These are phyloP conservation scores for Amoebophrya sp. DNA, from an alignment of 169 alveolate genomes.

Conservation along the genomic window DNA sequence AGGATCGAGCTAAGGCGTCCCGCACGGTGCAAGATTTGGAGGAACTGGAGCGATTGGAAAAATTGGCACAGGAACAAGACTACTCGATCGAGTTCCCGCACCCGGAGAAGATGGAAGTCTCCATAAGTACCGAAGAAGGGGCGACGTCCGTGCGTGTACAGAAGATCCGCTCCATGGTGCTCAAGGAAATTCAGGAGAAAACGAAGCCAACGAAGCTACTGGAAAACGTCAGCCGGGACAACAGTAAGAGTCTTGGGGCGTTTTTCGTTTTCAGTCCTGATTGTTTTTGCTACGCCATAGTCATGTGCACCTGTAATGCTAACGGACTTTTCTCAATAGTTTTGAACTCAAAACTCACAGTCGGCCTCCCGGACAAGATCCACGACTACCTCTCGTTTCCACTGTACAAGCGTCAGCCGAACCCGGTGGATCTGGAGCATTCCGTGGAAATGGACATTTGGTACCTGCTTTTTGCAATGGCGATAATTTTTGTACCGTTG, in stretches of 20 bases:
- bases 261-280: no score
- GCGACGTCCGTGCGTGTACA: neutral
- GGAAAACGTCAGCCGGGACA: neutral
- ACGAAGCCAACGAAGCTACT: neutral
- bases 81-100: neutral
- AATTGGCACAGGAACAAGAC: no score
- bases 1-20: no score
- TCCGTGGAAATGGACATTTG: neutral
- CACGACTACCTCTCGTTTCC: neutral
- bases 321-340: no score
- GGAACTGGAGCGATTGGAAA: no score
- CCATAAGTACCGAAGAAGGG: neutral
- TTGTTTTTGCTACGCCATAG: no score
- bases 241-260: no score
- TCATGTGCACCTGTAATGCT: no score
- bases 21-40: no score
- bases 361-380: neutral
- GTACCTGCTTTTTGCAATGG: no score
- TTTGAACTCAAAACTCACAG: no score
- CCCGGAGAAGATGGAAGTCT: neutral
- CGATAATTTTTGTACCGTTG: no score
- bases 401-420: neutral
- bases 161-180: neutral
- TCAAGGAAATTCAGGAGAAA: neutral
- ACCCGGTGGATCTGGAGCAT: neutral